Conservation (phyloP, 2,329 filamentous ascomycete species). For the Trichoderma simmonsii region DNA sequence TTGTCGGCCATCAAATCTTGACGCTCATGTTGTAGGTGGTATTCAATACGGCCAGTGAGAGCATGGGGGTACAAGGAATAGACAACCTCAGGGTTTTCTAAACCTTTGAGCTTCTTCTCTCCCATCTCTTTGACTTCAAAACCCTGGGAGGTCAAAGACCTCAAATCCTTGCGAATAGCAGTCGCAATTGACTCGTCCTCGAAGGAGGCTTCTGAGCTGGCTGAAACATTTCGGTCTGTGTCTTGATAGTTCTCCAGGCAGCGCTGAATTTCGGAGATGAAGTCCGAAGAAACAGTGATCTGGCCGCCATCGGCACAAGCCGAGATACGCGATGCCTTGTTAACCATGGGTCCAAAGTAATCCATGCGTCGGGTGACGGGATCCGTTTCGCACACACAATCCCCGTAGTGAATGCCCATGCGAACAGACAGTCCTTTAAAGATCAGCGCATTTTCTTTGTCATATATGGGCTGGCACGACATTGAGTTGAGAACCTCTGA, state of each 20-base stretch:
- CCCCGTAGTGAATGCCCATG: constrained; percentile 96
- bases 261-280: constrained; percentile 91
- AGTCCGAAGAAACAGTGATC: constrained; percentile 94
- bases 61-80: constrained; percentile 94
- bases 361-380: constrained; percentile 98
- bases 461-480: constrained; percentile 76
- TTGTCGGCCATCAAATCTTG: constrained; percentile 47
- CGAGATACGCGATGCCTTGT: constrained; percentile 90
- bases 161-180: constrained; percentile 81
- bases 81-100: constrained; percentile 94
- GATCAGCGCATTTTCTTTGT: constrained; percentile 83
- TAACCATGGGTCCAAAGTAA: constrained; percentile 99
- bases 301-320: constrained; percentile 94
- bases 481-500: constrained; percentile 85
- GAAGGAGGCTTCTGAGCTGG: constrained; percentile 64
- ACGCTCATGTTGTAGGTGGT: constrained; percentile 55
- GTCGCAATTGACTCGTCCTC: constrained; percentile 72
- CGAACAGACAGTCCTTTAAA: constrained; percentile 92
- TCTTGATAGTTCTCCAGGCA: constrained; percentile 89
- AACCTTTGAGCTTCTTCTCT: constrained; percentile 89
- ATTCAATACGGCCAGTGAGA: constrained; percentile 73
- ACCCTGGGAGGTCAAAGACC: constrained; percentile 82
- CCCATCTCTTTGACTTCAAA: constrained; percentile 97
- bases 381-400: constrained; percentile 90
- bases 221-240: constrained; percentile 66